Percentiles rank a stretch among this genome's conserved stretches.
Evolutionary conservation across 1,139 yeast species (phyloP).

Genomic region (Debaryomyces nepalensis): DNA sequence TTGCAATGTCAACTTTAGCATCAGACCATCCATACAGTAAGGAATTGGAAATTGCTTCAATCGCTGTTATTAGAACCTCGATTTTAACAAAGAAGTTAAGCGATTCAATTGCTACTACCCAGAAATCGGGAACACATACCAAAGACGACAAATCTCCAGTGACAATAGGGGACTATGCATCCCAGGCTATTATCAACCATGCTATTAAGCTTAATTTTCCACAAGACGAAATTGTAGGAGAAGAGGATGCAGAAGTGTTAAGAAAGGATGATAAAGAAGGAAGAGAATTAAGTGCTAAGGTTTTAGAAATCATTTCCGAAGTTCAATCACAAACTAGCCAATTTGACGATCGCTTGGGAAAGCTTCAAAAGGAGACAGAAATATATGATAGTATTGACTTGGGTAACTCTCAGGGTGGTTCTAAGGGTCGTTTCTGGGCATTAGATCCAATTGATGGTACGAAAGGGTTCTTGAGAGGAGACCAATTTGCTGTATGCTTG

Average conservation of each 20-base stretch:
- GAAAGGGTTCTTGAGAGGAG: slow-evolving; percentile 93
- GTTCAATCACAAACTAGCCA: slow-evolving; percentile 44
- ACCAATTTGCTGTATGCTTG: slow-evolving; percentile 94
- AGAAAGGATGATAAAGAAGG: slow-evolving; percentile 49
- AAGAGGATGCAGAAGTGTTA: slow-evolving; percentile 80
- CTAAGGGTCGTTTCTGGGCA: slow-evolving; percentile 89
- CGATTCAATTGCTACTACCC: slow-evolving; percentile 63
- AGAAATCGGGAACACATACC: slow-evolving; percentile 66
- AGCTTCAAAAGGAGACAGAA: slow-evolving; percentile 48
- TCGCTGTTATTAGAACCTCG: slow-evolving; percentile 91
- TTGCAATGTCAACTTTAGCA: slow-evolving; percentile 5
- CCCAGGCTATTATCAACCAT: slow-evolving; percentile 89
- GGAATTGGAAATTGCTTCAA: slow-evolving; percentile 78
- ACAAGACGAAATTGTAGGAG: slow-evolving; percentile 86
- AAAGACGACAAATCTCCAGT: slow-evolving; percentile 94
- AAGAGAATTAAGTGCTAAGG: slow-evolving; percentile 40
- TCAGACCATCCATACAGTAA: slow-evolving; percentile 31
- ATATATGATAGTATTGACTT: slow-evolving; percentile 72
- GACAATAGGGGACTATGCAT: slow-evolving; percentile 94
- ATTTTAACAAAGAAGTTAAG: slow-evolving; percentile 74
- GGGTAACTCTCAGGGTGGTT: slow-evolving; percentile 81
- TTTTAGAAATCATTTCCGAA: slow-evolving; percentile 53
- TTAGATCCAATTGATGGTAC: slow-evolving; percentile 98
- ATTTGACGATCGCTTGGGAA: slow-evolving; percentile 38
- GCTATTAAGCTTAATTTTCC: slow-evolving; percentile 84